These are phyloP conservation scores for Sesbania bispinosa DNA, from an alignment of 306 rosid species.

Conservation along the genomic window DNA sequence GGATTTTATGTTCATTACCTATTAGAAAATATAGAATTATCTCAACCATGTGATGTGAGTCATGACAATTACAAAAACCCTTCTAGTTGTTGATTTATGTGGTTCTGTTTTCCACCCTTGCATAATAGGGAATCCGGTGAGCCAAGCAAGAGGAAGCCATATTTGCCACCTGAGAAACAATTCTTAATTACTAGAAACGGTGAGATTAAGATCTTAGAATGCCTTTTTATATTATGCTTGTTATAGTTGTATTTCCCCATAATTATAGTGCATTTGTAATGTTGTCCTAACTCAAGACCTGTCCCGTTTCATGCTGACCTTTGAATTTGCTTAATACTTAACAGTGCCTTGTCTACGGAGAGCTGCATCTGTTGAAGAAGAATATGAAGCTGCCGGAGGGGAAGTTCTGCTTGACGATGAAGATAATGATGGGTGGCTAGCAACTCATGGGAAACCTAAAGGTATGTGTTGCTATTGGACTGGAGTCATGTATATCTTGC, in stretches of 20 bases:
- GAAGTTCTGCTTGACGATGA: constrained; percentile 91
- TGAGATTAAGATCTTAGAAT: constrained; percentile 22
- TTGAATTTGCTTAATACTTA: constrained; percentile 19
- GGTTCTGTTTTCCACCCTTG: neutral
- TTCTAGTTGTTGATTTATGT: neutral
- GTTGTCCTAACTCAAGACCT: no score
- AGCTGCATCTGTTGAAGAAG: constrained; percentile 91
- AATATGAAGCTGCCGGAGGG: constrained; percentile 94
- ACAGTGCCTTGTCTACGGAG: constrained; percentile 94
- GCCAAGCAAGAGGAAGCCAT: constrained; percentile 83
- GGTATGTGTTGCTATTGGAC: constrained; percentile 39
- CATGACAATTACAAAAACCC: neutral
- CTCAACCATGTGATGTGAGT: neutral
- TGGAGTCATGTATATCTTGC: neutral
- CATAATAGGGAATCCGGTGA: constrained; percentile 89
- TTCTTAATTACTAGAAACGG: constrained; percentile 93
- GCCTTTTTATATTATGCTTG: no score
- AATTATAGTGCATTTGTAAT: no score
- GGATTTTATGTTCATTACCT: neutral
- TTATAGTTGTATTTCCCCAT: no score
- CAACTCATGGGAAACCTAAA: constrained; percentile 94
- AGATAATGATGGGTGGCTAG: constrained; percentile 96
- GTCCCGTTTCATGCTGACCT: no score
- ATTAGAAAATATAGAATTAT: neutral
- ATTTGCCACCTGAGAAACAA: constrained; percentile 82